Conservation (phyloP, 768 basidiomycete species). For the Tulasnella sp. region DNA sequence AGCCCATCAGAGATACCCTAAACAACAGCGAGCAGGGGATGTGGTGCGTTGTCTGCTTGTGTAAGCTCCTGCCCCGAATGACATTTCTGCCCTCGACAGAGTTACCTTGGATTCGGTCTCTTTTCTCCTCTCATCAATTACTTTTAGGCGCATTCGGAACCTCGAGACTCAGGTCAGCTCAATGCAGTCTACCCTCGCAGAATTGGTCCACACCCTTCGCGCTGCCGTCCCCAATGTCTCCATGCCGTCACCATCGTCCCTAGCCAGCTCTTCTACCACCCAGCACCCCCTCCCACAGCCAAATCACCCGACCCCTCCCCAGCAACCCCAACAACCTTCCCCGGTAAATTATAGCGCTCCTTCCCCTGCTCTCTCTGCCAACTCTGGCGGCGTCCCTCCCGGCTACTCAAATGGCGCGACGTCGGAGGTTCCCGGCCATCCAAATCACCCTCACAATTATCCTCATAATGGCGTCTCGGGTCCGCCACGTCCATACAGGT, state of each 20-base stretch:
- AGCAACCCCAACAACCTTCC: slow-evolving; percentile 2
- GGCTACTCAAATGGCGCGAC: slow-evolving; percentile 1
- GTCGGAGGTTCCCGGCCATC: neutral
- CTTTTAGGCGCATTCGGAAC: slow-evolving; percentile 69
- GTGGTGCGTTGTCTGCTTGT: slow-evolving; percentile 45
- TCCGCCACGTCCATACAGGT: neutral
- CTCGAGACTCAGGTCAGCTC: slow-evolving; percentile 73
- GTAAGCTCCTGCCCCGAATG: neutral
- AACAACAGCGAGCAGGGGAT: slow-evolving; percentile 80
- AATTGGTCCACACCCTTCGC: slow-evolving; percentile 67
- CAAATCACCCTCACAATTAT: neutral
- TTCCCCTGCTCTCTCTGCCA: neutral
- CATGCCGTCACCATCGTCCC: neutral
- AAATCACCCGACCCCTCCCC: neutral
- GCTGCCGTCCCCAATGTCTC: slow-evolving; percentile 10
- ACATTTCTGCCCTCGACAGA: neutral
- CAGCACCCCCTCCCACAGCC: neutral
- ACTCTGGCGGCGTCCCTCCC: neutral
- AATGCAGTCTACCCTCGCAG: slow-evolving; percentile 69
- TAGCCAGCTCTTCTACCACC: neutral
- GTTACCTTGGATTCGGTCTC: neutral
- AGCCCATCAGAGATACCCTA: slow-evolving; percentile 76
- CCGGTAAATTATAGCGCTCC: slow-evolving; percentile 1
- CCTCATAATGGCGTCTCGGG: neutral
- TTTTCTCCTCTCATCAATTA: slow-evolving; percentile 17